Base-by-base conservation (phyloP, 2,329 filamentous ascomycete genomes). In the Cryphonectria radicalis region DNA sequence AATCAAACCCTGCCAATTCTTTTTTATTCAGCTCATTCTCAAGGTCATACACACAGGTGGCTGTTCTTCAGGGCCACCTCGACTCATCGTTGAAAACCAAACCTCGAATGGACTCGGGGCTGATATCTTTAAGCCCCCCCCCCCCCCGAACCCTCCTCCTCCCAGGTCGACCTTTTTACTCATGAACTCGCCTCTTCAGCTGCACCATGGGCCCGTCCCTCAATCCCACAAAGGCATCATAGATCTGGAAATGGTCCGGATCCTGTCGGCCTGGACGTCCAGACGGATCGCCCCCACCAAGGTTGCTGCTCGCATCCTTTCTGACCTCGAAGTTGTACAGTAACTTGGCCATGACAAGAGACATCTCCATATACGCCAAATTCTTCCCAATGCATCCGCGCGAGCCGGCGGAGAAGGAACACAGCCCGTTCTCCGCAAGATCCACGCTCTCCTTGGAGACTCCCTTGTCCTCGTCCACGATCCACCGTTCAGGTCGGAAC, bases 351-450 rank as follows among this genome's bases (percentile, higher is more conserved):
- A 70, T 10, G 0, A 68, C 69, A 0, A 70, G n/a, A 3, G 50
- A 57, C 69, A 70, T 70, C 28, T 70, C 69, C 7, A 70, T 64
- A 46, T 40, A 64, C 4, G 66, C 70, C 60, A 71, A 14, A 14
- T 68, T 65, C 62, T 71, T 71, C 22, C 70, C 70, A 28, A 63
- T 25, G 32, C 70, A 71, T 6, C 66, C 70, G 14, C 70, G 66
- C 3, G 64, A 37, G 1, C 70, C 70, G n/a, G 55, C 35, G 3
- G 70, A 71, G 22, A 71, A 71, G 5, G 70, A 32, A 10, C 43
- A 68, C 3, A 63, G 35, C 22, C 43, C 69, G 10, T 65, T 63
- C 59, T 70, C 69, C 4, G 50, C 60, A 3, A 59, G 66, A 6
- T 62, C 66, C 2, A 68, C 66, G 32, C 22, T 35, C 13, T 68